A percentile compares a stretch with the other conserved stretches of the same genome.
phyloP scores from a whole-genome alignment of 345 rosid species.

The Eucalyptus sp. region DNA sequence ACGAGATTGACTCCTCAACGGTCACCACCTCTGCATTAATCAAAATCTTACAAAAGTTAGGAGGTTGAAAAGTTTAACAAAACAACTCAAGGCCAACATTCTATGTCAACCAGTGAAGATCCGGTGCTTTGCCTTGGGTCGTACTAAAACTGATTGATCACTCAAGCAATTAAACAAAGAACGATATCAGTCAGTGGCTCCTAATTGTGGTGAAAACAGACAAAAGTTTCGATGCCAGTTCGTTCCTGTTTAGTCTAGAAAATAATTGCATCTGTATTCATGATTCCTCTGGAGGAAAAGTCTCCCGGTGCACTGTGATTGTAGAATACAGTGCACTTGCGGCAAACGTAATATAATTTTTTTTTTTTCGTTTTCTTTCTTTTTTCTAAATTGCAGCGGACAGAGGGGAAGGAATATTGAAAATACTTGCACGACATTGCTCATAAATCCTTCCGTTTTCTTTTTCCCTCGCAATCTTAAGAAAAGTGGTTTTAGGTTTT shows the following conservation, averaged over 20 bases:
- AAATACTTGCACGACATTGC: neutral
- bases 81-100: neutral
- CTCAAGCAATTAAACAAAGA: neutral
- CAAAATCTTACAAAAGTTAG: neutral
- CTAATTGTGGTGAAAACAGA: too few species aligned
- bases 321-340: neutral
- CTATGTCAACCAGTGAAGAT: neutral
- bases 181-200: too few species aligned
- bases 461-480: neutral
- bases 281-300: too few species aligned
- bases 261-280: too few species aligned
- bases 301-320: neutral
- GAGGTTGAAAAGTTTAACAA: neutral
- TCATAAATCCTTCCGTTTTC: neutral
- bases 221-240: too few species aligned
- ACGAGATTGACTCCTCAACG: neutral
- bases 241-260: too few species aligned
- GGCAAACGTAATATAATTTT: neutral
- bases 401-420: too few species aligned
- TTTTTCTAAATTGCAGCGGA: too few species aligned
- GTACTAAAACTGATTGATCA: neutral
- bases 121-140: neutral
- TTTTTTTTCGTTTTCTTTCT: too few species aligned
- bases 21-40: neutral
- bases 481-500: neutral